phyloP scores from a whole-genome alignment of 2,329 filamentous ascomycete genomes.

The Microdochium bolleyi region DNA sequence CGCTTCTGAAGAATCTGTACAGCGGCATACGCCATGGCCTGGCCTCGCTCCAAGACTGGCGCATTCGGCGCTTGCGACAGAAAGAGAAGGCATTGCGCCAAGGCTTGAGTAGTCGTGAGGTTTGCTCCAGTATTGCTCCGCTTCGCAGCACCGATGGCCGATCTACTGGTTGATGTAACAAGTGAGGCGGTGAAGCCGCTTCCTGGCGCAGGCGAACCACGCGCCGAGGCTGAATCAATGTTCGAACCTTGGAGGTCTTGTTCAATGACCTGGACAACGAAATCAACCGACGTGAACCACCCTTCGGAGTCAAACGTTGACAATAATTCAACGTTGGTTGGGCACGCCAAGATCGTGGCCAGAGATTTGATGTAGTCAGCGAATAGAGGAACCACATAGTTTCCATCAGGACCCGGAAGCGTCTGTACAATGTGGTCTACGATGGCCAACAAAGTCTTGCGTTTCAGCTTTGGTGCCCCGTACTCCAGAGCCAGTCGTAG shows the following conservation, averaged over 20 bases:
- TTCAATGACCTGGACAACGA: slow-evolving; percentile 59
- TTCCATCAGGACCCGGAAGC: slow-evolving; percentile 53
- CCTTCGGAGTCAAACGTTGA: slow-evolving; percentile 43
- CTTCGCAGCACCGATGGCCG: slow-evolving; percentile 6
- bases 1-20: slow-evolving; percentile 54
- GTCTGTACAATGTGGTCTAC: slow-evolving; percentile 76
- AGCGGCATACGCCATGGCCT: slow-evolving; percentile 46
- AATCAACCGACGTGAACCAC: slow-evolving; percentile 64
- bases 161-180: slow-evolving; percentile 20
- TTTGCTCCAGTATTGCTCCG: slow-evolving; percentile 1
- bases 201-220: slow-evolving; percentile 39
- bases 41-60: slow-evolving; percentile 49
- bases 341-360: slow-evolving; percentile 59
- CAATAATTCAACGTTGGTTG: slow-evolving; percentile 75
- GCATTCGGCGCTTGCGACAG: slow-evolving; percentile 61
- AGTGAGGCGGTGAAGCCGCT: slow-evolving; percentile 18
- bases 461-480: slow-evolving; percentile 59
- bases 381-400: slow-evolving; percentile 60
- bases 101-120: neutral
- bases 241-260: slow-evolving; percentile 36
- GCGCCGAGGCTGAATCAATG: slow-evolving; percentile 23
- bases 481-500: slow-evolving; percentile 65
- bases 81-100: slow-evolving; percentile 48
- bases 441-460: slow-evolving; percentile 71
- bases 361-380: slow-evolving; percentile 75